Base-by-base conservation (phyloP, 2,329 filamentous ascomycete species). In the Chalara sp. region DNA sequence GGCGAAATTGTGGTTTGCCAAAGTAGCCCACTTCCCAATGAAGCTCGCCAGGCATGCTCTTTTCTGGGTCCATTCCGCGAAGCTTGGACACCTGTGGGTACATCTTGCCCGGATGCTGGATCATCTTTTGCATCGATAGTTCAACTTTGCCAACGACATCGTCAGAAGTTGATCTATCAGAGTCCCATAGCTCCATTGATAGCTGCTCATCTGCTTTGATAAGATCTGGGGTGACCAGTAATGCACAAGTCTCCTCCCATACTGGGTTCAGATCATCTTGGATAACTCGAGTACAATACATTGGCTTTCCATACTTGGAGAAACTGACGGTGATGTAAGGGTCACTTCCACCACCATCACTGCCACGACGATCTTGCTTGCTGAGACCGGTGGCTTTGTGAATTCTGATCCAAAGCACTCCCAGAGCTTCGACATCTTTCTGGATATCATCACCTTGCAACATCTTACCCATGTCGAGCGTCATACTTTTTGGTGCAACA, bases 1-100 rank as follows among this genome's bases (percentile, higher is more conserved):
- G 81, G 49, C 92, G 80, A 71, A 96, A 90, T 58, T 90, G 83
- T 1, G 91, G 89, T 72, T 96, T 96, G 60, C 85, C 84, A 61
- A 96, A 97, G 71, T 87, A 97, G 6, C 92, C 93, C 44, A 97
- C 89, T 67, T 96, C 92, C 92, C 92, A 97, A 64, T 95, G 84
- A 39, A 99, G 77, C 64, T 96, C 85, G 31, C 93, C 92, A 0
- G 93, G 93, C 90, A 97, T 97, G 46, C 80, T 79, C 58, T 82
- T 92, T 10, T 86, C 89, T 28, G 88, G 84, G 61, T 93, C 86
- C 71, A 95, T 82, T 8, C 92, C 92, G 31, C 80, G 75, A 1
- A 97, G 79, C 60, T 85, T 90, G 0, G 90, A 96, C 6, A 88
- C 78, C 60, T 96, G 89, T 5, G 88, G 86, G 60, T 91, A 95